Evolutionary conservation across 2,329 filamentous ascomycete genomes (phyloP), one percentile per base, ranked within the genome.

Genomic region (Fusarium sp.): DNA sequence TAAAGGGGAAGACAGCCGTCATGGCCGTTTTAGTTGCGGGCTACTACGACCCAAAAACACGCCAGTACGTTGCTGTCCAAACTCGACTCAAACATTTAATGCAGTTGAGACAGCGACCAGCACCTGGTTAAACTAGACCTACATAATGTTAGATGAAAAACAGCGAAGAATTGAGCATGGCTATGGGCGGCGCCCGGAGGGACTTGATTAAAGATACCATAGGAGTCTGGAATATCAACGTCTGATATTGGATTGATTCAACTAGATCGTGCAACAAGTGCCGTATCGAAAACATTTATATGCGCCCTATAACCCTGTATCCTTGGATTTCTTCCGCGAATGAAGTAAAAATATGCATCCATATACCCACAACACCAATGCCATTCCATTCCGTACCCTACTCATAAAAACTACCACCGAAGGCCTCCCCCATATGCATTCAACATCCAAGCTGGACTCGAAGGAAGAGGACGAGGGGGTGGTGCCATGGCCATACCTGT

Each of bases 31-130:
- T 88, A 63, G 86, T 87, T 4, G 63, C 78, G 14, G 85, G 82
- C 3, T 88, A 84, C 77, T 90, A 87, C 77, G 83, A 90, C 73
- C 87, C 88, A 3, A 86, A 87, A 75, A 83, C 82, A 43, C 81
- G 82, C 65, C 80, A 78, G 47, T 87, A 82, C 54, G 81, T 79
- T 65, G 74, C 74, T 30, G 77, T 81, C 16, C 74, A 86, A 45
- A 79, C 85, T 47, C 74, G 77, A n/a, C 71, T 87, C 20, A 82
- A 83, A 71, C 81, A 84, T 42, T 38, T 82, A 64, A 72, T 85
- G 61, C 82, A 81, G 60, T 69, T 79, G n/a, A 83, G 82, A 70
- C 80, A 81, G 56, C 72, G 72, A 18, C 79, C 80, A 16, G 78
- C 77, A 3, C 71, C 72, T 30, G 78, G 75, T n/a, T 79, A 66